phyloP scores from a whole-genome alignment of 371 early-diverging fungal genomes.

The Haplosporangium sp. region DNA sequence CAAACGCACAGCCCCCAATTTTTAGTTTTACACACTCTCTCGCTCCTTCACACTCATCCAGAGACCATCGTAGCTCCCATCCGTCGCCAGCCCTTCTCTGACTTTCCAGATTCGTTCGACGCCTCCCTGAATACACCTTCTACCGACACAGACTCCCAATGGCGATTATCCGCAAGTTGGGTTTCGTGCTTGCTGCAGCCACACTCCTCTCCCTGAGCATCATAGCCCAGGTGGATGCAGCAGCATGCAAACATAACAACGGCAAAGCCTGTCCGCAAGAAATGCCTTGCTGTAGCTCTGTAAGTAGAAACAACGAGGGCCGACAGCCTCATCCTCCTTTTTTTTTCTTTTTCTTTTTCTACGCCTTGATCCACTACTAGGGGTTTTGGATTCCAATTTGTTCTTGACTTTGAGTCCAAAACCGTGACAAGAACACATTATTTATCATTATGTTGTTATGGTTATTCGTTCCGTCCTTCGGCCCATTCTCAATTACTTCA shows the following conservation, averaged over 20 bases:
- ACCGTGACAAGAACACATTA: no score
- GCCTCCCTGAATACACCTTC: background rate
- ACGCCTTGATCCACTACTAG: no score
- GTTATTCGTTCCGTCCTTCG: no score
- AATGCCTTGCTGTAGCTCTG: slow-evolving; percentile 30
- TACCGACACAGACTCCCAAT: slow-evolving; percentile 13
- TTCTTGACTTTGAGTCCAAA: no score
- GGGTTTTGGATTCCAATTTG: no score
- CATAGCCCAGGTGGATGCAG: slow-evolving; percentile 12
- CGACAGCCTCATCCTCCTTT: no score
- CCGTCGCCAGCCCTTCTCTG: background rate
- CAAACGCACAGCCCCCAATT: slow-evolving; percentile 27
- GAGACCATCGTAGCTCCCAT: slow-evolving; percentile 15
- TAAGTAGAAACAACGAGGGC: slow-evolving; percentile 7
- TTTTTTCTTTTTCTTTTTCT: no score
- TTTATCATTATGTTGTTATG: no score
- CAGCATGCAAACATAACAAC: slow-evolving; percentile 21
- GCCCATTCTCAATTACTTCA: no score
- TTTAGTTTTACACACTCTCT: slow-evolving; percentile 22
- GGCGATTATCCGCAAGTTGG: slow-evolving; percentile 25
- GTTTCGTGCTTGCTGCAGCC: slow-evolving; percentile 21
- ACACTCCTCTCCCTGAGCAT: slow-evolving; percentile 12
- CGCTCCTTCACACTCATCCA: slow-evolving; percentile 17
- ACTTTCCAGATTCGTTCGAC: slow-evolving; percentile 3
- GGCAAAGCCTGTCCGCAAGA: slow-evolving; percentile 24